Conservation (phyloP, 805 yeast genomes). For the Candida pini region DNA sequence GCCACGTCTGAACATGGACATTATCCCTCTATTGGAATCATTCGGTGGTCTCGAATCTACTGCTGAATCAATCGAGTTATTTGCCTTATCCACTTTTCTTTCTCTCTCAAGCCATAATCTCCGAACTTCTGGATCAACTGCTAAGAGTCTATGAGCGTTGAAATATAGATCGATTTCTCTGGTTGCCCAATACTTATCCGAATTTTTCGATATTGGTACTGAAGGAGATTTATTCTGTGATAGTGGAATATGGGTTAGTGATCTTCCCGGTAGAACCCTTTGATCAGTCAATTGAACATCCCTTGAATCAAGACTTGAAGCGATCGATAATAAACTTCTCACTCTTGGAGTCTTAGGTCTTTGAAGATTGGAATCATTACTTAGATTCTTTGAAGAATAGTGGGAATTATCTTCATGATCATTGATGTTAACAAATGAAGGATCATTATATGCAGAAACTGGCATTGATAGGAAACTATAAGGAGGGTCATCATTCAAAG, state of each 20-base stretch:
- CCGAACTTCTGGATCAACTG: slow-evolving; percentile 47
- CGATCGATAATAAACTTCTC: slow-evolving; percentile 3
- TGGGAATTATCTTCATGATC: neutral
- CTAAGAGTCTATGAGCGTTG: slow-evolving; percentile 32
- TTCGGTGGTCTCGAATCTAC: slow-evolving; percentile 1
- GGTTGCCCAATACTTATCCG: slow-evolving; percentile 43
- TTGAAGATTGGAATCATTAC: slow-evolving; percentile 1
- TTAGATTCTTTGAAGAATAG: neutral
- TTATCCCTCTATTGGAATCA: neutral
- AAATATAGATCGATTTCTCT: slow-evolving; percentile 56
- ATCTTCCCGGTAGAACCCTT: slow-evolving; percentile 19
- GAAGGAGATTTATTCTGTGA: slow-evolving; percentile 6
- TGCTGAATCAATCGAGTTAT: slow-evolving; percentile 2
- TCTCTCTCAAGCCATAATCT: slow-evolving; percentile 47
- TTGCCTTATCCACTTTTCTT: slow-evolving; percentile 18
- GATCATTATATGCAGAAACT: neutral
- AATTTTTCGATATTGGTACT: neutral
- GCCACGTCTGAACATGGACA: neutral
- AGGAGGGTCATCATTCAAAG: slow-evolving; percentile 8
- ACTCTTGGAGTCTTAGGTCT: neutral
- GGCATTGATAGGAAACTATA: slow-evolving; percentile 1
- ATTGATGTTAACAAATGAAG: neutral
- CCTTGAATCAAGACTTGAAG: slow-evolving; percentile 10
- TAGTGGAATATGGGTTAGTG: slow-evolving; percentile 6
- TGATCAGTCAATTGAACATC: slow-evolving; percentile 22